Evolutionary conservation across 371 early-diverging fungal genomes (phyloP), one percentile per base, ranked within the genome.

Genomic region (Funneliformis caledonium): DNA sequence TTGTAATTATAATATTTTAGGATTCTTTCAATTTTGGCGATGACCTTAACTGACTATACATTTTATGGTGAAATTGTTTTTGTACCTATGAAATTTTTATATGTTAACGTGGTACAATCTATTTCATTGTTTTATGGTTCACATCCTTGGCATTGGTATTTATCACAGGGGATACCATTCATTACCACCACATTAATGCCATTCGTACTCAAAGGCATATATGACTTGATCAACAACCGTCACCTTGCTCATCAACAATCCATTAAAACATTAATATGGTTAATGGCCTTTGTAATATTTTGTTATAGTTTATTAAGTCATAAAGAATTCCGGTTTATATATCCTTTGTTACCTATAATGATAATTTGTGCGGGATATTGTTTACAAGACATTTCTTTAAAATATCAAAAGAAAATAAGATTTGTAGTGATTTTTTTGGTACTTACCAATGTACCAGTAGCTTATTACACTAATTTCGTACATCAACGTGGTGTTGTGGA

Each of bases 401-500:
- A 43, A 68, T 31, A 65, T 1, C 45, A 19, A 48, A 26, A 48
- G 10, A 68, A 68, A 12, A 62, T 74, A 37, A 59, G 26, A 61
- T 22, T 60, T n/a, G 60, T 78, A 0, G 43, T 90, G 2, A n/a
- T 84, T 1, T 56, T 85, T 0, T 61, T 93, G 16, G 68, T 93
- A 5, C 19, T 88, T 4, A 92, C 94, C 7, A 95, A 96, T 77
- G 80, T 92, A 0, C 86, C 91, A 0, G 84, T 94, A 76, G 94
- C 90, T 0, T 74, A 92, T 43, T 97, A 95, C 85, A 85, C 93
- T 0, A 87, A 91, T 2, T 70, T 89, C 7, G 89, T 93, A 70
- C 98, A 98, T 86, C 96, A 97, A 84, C 89, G 96, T 7, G 98
- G 98, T n/a, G 96, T 96, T 0, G 82, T 97, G 12, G 95, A 96